Evolutionary conservation across 805 yeast genomes (phyloP), one percentile per base, ranked within the genome.

Genomic region (Metschnikowia continentalis): DNA sequence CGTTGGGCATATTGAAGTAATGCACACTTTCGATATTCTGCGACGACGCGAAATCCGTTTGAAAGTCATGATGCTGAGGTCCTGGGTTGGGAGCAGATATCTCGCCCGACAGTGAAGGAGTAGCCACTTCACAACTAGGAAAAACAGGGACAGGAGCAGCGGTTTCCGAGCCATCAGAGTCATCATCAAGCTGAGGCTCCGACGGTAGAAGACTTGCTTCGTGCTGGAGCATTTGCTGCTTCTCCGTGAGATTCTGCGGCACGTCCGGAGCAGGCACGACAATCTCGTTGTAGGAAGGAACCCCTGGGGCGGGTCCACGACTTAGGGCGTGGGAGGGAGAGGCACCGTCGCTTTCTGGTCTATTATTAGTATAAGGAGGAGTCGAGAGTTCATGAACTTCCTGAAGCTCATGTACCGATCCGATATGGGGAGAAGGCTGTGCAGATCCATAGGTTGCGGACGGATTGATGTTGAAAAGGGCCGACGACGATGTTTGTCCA

Each of bases 151-250:
- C n/a, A 32, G 45, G 45, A 14, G 38, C 22, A 5, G n/a, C 61
- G 19, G 45, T 46, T 8, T 61, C 65, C 14, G 55, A 55, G 6
- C 58, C 59, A 20, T 58, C 65, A 7, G 62, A 54, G 17, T 44
- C 47, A 32, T 61, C 63, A 23, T 59, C 60, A 17, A 61, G 52
- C 1, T 65, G 68, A 1, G 77, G 77, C 32, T 67, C 85, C 2
- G 89, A 83, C 0, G 92, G 91, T 20, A 84, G 59, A 39, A 86
- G 68, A 5, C 86, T 77, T 42, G 77, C 76, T 61, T 85, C 91
- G 44, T 75, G 75, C 3, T 74, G 65, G 51, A 75, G 68, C 57
- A 84, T 64, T 14, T 75, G 59, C 53, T 84, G 85, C 62, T 86
- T 86, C 52, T 86, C 92, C 0, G 82, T 63, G 35, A 77, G 44